Conservation (phyloP, 139 green algal genomes). For the Medakamo hakoo region DNA sequence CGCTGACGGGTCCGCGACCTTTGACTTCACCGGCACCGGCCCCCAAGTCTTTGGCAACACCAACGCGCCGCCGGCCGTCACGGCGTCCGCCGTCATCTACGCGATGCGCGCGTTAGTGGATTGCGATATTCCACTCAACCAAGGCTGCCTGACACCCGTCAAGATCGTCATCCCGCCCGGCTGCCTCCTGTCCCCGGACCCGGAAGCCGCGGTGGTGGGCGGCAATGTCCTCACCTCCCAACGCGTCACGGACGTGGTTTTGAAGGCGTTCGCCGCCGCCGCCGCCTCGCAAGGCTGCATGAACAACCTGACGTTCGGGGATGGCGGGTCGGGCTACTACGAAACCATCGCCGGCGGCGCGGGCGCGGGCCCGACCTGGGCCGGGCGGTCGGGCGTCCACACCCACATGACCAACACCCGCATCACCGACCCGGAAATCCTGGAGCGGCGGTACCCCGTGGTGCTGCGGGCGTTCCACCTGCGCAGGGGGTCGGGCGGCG, state of each 20-base stretch:
- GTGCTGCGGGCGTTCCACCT: conserved; percentile 72
- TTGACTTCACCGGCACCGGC: conserved; percentile 74
- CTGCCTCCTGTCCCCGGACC: conserved; percentile 30
- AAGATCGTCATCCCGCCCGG: conserved; percentile 18
- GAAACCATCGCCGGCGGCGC: conserved; percentile 90
- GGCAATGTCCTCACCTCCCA: conserved; percentile 97
- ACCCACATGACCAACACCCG: conserved; percentile 99
- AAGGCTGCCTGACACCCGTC: conserved; percentile 67
- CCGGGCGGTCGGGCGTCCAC: conserved; percentile 76
- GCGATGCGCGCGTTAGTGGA: conserved; percentile 75
- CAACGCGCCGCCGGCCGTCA: conserved; percentile 86
- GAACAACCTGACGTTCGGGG: conserved; percentile 98
- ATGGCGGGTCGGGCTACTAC: conserved; percentile 84
- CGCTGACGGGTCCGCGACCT: conserved; percentile 37
- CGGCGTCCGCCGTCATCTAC: conserved; percentile 88
- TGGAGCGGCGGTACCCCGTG: conserved; percentile 83
- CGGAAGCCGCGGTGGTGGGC: conserved; percentile 71
- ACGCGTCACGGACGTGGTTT: conserved; percentile 88
- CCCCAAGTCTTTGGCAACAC: conserved; percentile 85
- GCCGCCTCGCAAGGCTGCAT: conserved; percentile 88
- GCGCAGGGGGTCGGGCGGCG: conserved; percentile 57
- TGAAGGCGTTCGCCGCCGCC: conserved; percentile 75
- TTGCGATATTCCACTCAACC: conserved; percentile 82
- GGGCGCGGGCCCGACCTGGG: conserved; percentile 75
- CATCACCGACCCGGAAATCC: conserved; percentile 88